Evolutionary conservation across 2,329 filamentous ascomycete genomes (phyloP), one percentile per base, ranked within the genome.

Genomic region (Chrysoporthe cubensis): DNA sequence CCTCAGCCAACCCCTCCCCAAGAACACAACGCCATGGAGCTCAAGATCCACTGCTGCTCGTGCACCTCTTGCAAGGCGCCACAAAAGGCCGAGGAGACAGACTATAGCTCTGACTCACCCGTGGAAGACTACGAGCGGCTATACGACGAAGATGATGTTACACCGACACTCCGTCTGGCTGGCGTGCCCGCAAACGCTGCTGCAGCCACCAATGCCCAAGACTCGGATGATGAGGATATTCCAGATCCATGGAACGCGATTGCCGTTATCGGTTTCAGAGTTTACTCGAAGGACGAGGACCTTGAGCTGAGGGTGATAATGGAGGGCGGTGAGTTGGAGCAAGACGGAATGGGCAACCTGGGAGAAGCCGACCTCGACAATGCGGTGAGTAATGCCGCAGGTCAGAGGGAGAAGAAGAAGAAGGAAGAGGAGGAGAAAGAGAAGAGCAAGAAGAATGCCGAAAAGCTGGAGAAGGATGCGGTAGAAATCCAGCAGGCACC

Each of bases 211-310:
- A 79, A 80, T 7, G 77, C 80, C 2, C 84, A 85, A 48, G 83
- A 85, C 26, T 81, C 81, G 0, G 85, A 87, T 11, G 85, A 87
- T 70, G 85, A 88, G 66, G 83, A 86, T 70, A 79, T 82, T 72
- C 76, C 81, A 34, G 83, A 86, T 34, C 84, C 86, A 1, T 90
- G 88, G 88, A 89, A 90, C 73, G 87, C 88, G 4, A 82, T 90
- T 58, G 85, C 83, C 64, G 84, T 89, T 21, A 83, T 90, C 0
- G 87, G 88, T 0, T 78, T 90, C 63, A 83, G 87, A 4, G 84
- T 90, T 6, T 90, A 89, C 75, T 83, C 84, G 74, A 86, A 85
- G 72, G 80, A 89, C 73, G 81, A 83, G 57, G 76, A 80, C 43
- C 78, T 88, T 2, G 82, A 86, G 75, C 76, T 88, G n/a, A 80